Evolutionary conservation across 176 grass and related monocot genomes (phyloP).

Genomic region (Aegilops longissima): DNA sequence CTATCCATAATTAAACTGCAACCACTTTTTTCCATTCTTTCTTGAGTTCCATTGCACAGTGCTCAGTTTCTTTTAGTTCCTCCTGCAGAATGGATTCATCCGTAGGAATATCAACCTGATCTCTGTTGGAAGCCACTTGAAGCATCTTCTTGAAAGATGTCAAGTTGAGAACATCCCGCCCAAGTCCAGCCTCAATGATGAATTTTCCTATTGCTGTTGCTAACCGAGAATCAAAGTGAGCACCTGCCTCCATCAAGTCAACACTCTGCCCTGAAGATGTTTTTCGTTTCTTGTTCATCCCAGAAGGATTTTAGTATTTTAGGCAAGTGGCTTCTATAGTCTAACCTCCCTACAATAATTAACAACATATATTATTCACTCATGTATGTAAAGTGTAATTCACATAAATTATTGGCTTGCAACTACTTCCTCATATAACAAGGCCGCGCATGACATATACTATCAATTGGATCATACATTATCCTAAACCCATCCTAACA

Average conservation of each 20-base stretch:
- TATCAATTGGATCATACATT: too few relatives aligned
- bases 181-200: conserved; percentile 65
- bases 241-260: conserved; percentile 9
- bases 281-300: too few relatives aligned
- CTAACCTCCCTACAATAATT: too few relatives aligned
- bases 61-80: conserved; percentile 51
- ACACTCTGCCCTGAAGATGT: too few relatives aligned
- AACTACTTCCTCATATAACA: too few relatives aligned
- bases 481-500: too few relatives aligned
- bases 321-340: too few relatives aligned
- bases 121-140: conserved; percentile 27
- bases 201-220: conserved; percentile 65
- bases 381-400: too few relatives aligned
- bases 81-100: conserved; percentile 61
- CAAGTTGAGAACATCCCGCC: conserved; percentile 44
- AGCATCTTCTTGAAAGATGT: conserved; percentile 64
- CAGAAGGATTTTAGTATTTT: too few relatives aligned
- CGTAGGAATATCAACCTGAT: conserved; percentile 35
- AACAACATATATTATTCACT: too few relatives aligned
- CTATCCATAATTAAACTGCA: conserved; percentile 69
- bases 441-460: too few relatives aligned
- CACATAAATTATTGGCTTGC: too few relatives aligned
- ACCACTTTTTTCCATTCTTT: conserved; percentile 53
- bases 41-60: conserved; percentile 41
- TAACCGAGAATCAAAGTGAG: conserved; percentile 26